These are phyloP conservation scores for Stygiomarasmius scandens DNA, from an alignment of 1,284 basidiomycete genomes.

Conservation along the genomic window DNA sequence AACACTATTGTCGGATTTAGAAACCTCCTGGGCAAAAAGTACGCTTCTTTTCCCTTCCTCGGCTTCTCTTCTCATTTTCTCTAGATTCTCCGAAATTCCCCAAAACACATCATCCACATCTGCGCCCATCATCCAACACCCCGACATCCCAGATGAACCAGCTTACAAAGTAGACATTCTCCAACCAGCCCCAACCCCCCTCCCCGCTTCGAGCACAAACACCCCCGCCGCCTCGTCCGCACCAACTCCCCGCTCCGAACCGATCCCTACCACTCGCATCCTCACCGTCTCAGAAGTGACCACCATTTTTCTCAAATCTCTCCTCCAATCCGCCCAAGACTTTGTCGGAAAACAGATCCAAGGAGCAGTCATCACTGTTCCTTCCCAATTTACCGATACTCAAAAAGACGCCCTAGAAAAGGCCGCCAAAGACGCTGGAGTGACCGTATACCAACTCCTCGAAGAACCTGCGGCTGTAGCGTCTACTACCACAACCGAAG, in stretches of 20 bases:
- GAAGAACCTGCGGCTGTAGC: conserved; percentile 85
- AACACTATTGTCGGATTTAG: conserved; percentile 96
- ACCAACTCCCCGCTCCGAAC: conserved; percentile 80
- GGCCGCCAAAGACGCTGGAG: conserved; percentile 81
- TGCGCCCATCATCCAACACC: conserved; percentile 75
- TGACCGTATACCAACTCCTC: conserved; percentile 75
- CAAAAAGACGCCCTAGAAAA: conserved; percentile 76
- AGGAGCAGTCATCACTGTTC: conserved; percentile 86
- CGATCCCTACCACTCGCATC: conserved; percentile 73
- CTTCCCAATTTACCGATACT: conserved; percentile 71
- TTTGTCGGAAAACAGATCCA: conserved; percentile 86
- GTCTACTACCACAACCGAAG: conserved; percentile 52
- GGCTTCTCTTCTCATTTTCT: background rate
- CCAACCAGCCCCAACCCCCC: conserved; percentile 68
- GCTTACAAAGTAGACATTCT: conserved; percentile 88
- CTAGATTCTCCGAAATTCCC: conserved; percentile 76
- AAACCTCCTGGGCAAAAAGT: conserved; percentile 93
- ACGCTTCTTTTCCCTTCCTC: conserved; percentile 24
- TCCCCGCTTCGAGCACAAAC: conserved; percentile 49
- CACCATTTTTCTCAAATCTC: conserved; percentile 83
- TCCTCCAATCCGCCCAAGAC: conserved; percentile 88
- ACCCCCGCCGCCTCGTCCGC: conserved; percentile 72
- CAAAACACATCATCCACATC: conserved; percentile 55
- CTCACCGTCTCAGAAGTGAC: conserved; percentile 87
- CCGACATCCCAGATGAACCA: conserved; percentile 72